A percentile compares a stretch with the other conserved stretches of the same genome.
Evolutionary conservation across 805 yeast genomes (phyloP).

Genomic region (Monosporozyma aerobia): DNA sequence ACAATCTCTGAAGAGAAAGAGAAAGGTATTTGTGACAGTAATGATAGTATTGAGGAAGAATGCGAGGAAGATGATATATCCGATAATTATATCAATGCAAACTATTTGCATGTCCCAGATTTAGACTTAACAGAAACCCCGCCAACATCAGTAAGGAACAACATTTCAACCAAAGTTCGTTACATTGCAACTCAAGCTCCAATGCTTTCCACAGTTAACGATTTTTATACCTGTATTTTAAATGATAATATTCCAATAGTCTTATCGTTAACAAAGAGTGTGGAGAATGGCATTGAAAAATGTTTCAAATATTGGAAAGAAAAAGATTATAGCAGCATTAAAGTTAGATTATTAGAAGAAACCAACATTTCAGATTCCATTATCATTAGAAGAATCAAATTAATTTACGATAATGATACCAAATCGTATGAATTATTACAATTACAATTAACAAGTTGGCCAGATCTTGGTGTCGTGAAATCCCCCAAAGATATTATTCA

Average conservation of each 20-base stretch:
- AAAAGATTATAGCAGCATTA: slow-evolving; percentile 38
- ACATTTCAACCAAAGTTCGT: slow-evolving; percentile 28
- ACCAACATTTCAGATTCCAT: slow-evolving; percentile 6
- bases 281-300: slow-evolving; percentile 70
- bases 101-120: slow-evolving; percentile 39
- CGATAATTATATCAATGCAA: slow-evolving; percentile 79
- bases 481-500: slow-evolving; percentile 50
- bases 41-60: background rate
- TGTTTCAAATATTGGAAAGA: slow-evolving; percentile 76
- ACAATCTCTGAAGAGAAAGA: background rate
- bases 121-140: slow-evolving; percentile 5
- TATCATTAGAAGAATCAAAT: slow-evolving; percentile 31
- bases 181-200: slow-evolving; percentile 94
- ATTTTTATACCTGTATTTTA: slow-evolving; percentile 74
- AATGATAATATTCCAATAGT: slow-evolving; percentile 58
- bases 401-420: slow-evolving; percentile 28
- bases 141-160: slow-evolving; percentile 4
- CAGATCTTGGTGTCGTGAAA: slow-evolving; percentile 62
- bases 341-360: slow-evolving; percentile 22
- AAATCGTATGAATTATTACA: slow-evolving; percentile 49
- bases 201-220: slow-evolving; percentile 56
- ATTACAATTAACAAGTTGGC: slow-evolving; percentile 74
- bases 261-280: slow-evolving; percentile 64
- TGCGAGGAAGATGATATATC: slow-evolving; percentile 8
- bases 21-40: background rate